Evolutionary conservation across 1,284 basidiomycete species (phyloP), one percentile per base, ranked within the genome.

Genomic region (Pascua guehoae): DNA sequence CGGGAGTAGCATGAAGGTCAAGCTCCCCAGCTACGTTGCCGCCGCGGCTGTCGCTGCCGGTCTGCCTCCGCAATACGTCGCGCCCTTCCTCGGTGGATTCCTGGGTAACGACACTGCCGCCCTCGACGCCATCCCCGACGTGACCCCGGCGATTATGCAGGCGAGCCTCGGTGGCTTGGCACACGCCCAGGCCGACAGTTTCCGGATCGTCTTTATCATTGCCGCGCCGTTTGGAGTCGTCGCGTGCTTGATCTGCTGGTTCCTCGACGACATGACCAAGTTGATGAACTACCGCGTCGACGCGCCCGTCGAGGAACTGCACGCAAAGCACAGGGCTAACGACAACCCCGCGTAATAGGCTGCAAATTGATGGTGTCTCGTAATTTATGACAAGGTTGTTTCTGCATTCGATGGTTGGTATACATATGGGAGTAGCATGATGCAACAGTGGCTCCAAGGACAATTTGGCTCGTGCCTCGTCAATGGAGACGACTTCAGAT

Each of bases 21-120:
- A 63, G 52, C 46, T 65, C 2, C 64, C 64, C 2, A 16, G 14
- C 2, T 57, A 63, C 36, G 50, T 57, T 10, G 56, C 57, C 14
- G 41, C 41, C 5, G 64, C 64, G 10, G 64, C 64, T 4, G 9
- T 56, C 7, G 54, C 24, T 8, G 59, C 56, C 8, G 64, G 64
- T 12, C 53, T 65, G 12, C 57, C 64, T 1, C 43, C 49, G 4
- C 5, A 57, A 4, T 55, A 54, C 12, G 11, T 65, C 8, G 3
- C 58, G 10, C 45, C 39, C 12, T 65, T 65, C 42, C 45, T 65
- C 2, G 47, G 32, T 8, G 52, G 45, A 4, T 10, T 62, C 3
- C 41, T 53, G 3, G 48, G 49, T 12, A 18, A 49, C n/a, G 47
- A 53, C 49, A 9, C 41, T 5, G 45, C 41, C 8, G 48, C 44